Percentiles rank a stretch among this genome's conserved stretches.
phyloP scores from a whole-genome alignment of 2,329 filamentous ascomycete species.

The Claviceps africana region DNA sequence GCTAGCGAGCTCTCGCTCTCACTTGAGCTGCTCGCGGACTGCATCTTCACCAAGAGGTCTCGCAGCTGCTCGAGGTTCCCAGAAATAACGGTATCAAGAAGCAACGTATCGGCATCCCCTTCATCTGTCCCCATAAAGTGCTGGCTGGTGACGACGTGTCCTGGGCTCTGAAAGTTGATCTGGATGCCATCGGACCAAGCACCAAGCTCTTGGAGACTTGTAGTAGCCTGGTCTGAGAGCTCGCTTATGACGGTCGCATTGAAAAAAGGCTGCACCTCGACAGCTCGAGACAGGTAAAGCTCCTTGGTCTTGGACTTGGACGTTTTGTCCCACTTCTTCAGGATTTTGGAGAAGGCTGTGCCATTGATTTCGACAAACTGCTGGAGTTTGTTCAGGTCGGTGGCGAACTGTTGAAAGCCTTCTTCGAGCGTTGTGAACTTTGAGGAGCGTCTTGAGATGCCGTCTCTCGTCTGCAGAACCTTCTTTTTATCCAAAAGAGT shows the following conservation, averaged over 20 bases:
- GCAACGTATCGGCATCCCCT: constrained; percentile 74
- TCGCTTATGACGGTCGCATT: constrained; percentile 95
- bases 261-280: constrained; percentile 97
- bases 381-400: constrained; percentile 91
- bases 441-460: constrained; percentile 72
- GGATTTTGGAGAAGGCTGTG: constrained; percentile 92
- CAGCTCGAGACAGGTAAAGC: constrained; percentile 84
- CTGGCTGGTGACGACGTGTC: constrained; percentile 52
- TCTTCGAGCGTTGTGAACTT: constrained; percentile 93
- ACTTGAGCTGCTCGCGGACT: constrained; percentile 36
- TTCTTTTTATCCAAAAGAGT: constrained; percentile 92
- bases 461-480: constrained; percentile 68
- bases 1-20: constrained; percentile 42
- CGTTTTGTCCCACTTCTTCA: constrained; percentile 99
- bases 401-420: constrained; percentile 93
- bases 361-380: constrained; percentile 98
- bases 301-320: constrained; percentile 98
- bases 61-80: constrained; percentile 65
- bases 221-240: constrained; percentile 90
- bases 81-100: constrained; percentile 73
- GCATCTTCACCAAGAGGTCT: constrained; percentile 68
- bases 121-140: constrained; percentile 65
- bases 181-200: constrained; percentile 96
- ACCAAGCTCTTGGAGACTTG: constrained; percentile 84
- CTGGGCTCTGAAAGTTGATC: constrained; percentile 59